Base-by-base conservation (phyloP, 31 red algal species). In the Odonthalia washingtoniensis region DNA sequence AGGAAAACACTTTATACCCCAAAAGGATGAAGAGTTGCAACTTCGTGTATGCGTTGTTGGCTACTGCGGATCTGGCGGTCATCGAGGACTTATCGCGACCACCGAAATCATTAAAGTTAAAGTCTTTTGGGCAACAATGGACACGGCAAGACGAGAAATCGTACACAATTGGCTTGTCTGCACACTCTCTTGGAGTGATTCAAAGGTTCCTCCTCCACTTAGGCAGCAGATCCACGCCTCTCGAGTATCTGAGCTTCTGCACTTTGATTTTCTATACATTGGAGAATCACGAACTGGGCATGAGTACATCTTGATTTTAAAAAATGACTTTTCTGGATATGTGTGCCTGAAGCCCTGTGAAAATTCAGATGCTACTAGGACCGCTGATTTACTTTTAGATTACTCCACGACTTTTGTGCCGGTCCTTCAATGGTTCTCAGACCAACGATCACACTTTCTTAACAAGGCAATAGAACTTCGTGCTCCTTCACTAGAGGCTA, bases 241-340 rank as follows among this genome's bases (percentile, higher is more conserved):
- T n/a, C n/a, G n/a, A n/a, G n/a, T n/a, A n/a, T n/a, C n/a, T n/a
- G n/a, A n/a, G n/a, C n/a, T n/a, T n/a, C n/a, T n/a, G n/a, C n/a
- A n/a, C n/a, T n/a, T n/a, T n/a, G n/a, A n/a, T n/a, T n/a, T n/a
- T n/a, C n/a, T n/a, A n/a, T 87, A 77, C 72, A 78, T 87, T 35
- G 84, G 84, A 3, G 73, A 87, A 33, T 62, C 41, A 65, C n/a
- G 35, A 1, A 65, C 3, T 21, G 16, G 31, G 1, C 34, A 87
- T 5, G 52, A 78, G 73, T 87, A 87, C 72, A 78, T 70, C 46
- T 0, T 86, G 4, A 86, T 88, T 4, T 28, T 88, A 2, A 88
- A 88, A 57, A 63, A 80, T 79, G 85, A 88, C 61, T 53, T 88
- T 60, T 88, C 75, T n/a, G 74, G 85, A 1, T 88, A 88, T 68